Conservation (phyloP, 306 rosid species). For the Quercus dentata region DNA sequence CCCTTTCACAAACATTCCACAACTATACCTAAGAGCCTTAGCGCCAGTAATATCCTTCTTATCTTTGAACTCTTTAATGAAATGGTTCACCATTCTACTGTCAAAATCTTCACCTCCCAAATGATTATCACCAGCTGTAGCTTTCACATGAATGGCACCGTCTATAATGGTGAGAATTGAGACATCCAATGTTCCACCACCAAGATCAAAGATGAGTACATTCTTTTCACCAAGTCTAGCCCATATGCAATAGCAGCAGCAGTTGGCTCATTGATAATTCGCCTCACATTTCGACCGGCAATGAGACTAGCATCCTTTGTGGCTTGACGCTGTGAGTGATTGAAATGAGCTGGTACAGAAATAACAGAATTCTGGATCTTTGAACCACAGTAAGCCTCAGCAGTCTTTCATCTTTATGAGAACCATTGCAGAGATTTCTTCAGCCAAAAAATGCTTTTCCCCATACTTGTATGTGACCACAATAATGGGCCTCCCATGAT, state of each 20-base stretch:
- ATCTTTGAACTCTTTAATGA: slow-evolving; percentile 37
- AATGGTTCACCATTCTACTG: slow-evolving; percentile 32
- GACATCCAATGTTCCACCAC: not conserved
- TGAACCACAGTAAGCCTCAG: slow-evolving; percentile 31
- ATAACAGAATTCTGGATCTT: slow-evolving; percentile 30
- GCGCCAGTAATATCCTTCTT: slow-evolving; percentile 30
- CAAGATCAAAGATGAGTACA: no score
- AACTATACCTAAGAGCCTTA: slow-evolving; percentile 26
- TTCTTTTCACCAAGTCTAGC: no score
- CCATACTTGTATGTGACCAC: slow-evolving; percentile 32
- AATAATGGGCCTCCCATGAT: slow-evolving; percentile 32
- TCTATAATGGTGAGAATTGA: slow-evolving; percentile 35
- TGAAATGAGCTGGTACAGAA: slow-evolving; percentile 41
- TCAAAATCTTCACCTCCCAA: slow-evolving; percentile 44
- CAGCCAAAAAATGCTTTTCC: slow-evolving; percentile 32
- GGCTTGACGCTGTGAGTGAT: slow-evolving; percentile 33
- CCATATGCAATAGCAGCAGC: no score
- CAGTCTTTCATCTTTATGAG: slow-evolving; percentile 34
- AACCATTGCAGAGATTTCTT: slow-evolving; percentile 40
- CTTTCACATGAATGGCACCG: slow-evolving; percentile 34
- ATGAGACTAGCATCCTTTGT: slow-evolving; percentile 41
- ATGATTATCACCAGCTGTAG: slow-evolving; percentile 35
- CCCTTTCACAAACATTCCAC: slow-evolving; percentile 37
- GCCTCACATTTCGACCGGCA: slow-evolving; percentile 31
- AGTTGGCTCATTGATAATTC: no score